These are phyloP conservation scores for Salvia hispanica DNA, from an alignment of 257 asterid species.

Conservation along the genomic window DNA sequence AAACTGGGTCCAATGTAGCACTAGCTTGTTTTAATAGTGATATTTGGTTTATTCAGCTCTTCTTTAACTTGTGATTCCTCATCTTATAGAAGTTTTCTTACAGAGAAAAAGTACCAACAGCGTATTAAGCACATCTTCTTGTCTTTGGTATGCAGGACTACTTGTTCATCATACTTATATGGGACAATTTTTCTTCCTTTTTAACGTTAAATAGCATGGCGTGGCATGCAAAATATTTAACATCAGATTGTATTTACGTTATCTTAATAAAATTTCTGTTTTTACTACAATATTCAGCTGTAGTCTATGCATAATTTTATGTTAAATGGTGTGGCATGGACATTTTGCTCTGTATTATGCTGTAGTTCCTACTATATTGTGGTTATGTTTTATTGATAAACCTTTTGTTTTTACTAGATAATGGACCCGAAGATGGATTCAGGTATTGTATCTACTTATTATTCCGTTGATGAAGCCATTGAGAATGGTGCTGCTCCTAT, in stretches of 20 bases:
- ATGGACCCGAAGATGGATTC: constrained; percentile 99
- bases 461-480: constrained; percentile 95
- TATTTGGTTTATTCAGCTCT: background rate
- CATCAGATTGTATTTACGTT: too few relatives aligned
- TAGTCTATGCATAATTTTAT: too few relatives aligned
- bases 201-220: background rate
- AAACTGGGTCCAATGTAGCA: background rate
- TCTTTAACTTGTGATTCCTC: background rate
- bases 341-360: constrained; percentile 14
- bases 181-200: background rate
- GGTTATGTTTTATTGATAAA: constrained; percentile 31
- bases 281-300: too few relatives aligned
- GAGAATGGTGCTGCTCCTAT: constrained; percentile 96
- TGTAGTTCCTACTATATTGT: constrained; percentile 20
- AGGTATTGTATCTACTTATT: constrained; percentile 90
- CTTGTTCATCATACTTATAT: constrained; percentile 19
- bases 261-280: too few relatives aligned
- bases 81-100: background rate
- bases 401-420: constrained; percentile 54
- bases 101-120: background rate
- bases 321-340: too few relatives aligned
- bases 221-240: background rate
- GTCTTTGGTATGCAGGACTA: constrained; percentile 16
- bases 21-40: background rate
- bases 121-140: constrained; percentile 7